These are phyloP conservation scores for Fusarium domesticum DNA, from an alignment of 2,329 filamentous ascomycete species.

Conservation along the genomic window DNA sequence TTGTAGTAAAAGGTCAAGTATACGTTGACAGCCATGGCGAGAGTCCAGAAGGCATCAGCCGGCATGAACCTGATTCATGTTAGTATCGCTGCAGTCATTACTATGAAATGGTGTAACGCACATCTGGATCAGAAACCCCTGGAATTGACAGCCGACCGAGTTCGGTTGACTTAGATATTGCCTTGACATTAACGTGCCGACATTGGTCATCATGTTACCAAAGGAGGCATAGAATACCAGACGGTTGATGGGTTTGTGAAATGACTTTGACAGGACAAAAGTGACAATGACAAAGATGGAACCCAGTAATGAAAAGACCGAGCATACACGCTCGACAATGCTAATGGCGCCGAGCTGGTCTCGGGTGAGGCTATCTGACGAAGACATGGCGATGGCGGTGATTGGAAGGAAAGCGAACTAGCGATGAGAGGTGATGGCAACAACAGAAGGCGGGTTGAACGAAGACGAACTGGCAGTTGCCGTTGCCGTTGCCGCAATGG, in stretches of 20 bases:
- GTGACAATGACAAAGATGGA: slow-evolving; percentile 70
- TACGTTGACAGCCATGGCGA: slow-evolving; percentile 82
- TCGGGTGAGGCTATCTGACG: slow-evolving; percentile 10
- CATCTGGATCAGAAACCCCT: slow-evolving; percentile 81
- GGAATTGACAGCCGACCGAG: slow-evolving; percentile 63
- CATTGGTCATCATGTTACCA: slow-evolving; percentile 75
- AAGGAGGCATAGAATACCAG: slow-evolving; percentile 81
- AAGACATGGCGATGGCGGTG: slow-evolving; percentile 15
- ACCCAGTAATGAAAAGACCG: slow-evolving; percentile 67
- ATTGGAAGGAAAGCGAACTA: not conserved
- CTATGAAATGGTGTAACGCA: slow-evolving; percentile 39
- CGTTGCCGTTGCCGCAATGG: too few relatives aligned
- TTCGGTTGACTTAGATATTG: slow-evolving; percentile 50
- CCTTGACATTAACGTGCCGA: slow-evolving; percentile 70
- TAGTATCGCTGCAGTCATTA: slow-evolving; percentile 2
- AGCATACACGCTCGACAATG: slow-evolving; percentile 64
- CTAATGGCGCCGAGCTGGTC: slow-evolving; percentile 54
- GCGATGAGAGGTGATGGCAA: not conserved
- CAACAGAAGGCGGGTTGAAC: not conserved
- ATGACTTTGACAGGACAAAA: slow-evolving; percentile 64
- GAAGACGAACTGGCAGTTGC: not conserved
- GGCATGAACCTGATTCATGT: slow-evolving; percentile 66
- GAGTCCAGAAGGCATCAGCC: slow-evolving; percentile 71
- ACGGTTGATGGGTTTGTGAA: slow-evolving; percentile 84
- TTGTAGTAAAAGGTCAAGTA: slow-evolving; percentile 77